Base-by-base conservation (phyloP, 768 basidiomycete species). In the Macrolepiota albuminosa region DNA sequence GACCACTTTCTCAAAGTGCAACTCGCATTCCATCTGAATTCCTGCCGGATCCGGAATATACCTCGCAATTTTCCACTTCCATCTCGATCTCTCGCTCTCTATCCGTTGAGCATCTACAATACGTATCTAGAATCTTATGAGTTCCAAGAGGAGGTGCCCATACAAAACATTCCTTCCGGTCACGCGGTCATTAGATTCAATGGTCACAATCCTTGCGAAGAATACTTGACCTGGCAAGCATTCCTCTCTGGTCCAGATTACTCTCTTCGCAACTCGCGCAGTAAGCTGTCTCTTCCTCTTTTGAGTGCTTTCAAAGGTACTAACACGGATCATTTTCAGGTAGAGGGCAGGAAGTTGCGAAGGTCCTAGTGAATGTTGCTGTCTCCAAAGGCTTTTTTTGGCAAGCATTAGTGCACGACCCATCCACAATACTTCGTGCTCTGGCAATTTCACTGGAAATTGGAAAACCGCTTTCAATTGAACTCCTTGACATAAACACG, bases 381-480 rank as follows among this genome's bases (percentile, higher is more conserved):
- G 68, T 78, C 34, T 66, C 73, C 66, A 64, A 70, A 40, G 73
- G 73, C 0, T 61, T 66, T 6, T 78, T 75, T 26, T 74, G 76
- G 40, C 47, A 65, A 24, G 62, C 63, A 53, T 64, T 79, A 24
- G 64, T 68, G 42, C 66, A 64, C n/a, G 70, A 76, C 43, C 66
- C 73, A 4, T 70, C 63, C 8, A 71, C 75, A 29, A 67, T 80
- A 24, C 68, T 75, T 21, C 69, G 72, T 31, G 76, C 77, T 11
- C 70, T 80, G 8, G 72, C 75, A 5, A 68, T 75, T 45, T 78
- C 79, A 7, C 63, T 80, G 33, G 78, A 78, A 63, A 67, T 74
- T 7, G 75, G 72, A 11, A 56, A 72, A 8, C 60, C 73, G 14
- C 63, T 80, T 51, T 75, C 72, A 6, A 71, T 80, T 54, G 63